Evolutionary conservation across 2,329 filamentous ascomycete species (phyloP).

Genomic region (Polytolypa hystricis): DNA sequence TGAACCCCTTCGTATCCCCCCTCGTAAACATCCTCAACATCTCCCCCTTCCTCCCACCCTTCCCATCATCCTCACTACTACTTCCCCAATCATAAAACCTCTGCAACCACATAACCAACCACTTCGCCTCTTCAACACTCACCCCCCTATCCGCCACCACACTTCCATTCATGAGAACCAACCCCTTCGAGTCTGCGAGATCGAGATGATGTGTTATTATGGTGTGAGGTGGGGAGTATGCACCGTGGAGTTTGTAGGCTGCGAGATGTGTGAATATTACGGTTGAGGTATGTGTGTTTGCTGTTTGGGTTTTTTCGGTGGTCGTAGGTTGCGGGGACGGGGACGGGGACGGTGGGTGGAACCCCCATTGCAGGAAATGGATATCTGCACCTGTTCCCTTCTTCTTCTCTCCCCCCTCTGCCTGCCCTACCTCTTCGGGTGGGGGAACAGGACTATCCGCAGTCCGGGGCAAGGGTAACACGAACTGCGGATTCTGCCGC

Average conservation of each 20-base stretch:
- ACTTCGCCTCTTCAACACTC: conserved; percentile 69
- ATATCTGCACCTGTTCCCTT: conserved; percentile 56
- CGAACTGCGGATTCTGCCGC: conserved; percentile 70
- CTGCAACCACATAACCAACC: conserved; percentile 85
- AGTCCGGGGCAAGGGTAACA: conserved; percentile 62
- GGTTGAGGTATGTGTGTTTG: conserved; percentile 50
- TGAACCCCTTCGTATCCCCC: conserved; percentile 64
- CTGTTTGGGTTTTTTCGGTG: conserved; percentile 24
- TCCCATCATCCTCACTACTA: conserved; percentile 46
- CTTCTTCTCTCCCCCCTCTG: conserved; percentile 12
- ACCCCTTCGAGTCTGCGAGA: conserved; percentile 57
- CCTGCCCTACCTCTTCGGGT: conserved; percentile 16
- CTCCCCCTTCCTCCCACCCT: conserved; percentile 50
- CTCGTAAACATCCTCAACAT: conserved; percentile 71
- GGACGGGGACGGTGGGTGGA: conserved; percentile 53
- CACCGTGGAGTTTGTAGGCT: conserved; percentile 81
- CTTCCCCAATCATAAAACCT: conserved; percentile 69
- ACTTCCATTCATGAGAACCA: conserved; percentile 78
- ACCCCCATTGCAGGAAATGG: conserved; percentile 94
- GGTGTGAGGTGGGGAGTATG: conserved; percentile 85
- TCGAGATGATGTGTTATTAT: conserved; percentile 88
- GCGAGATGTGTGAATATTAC: conserved; percentile 91
- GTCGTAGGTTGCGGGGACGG: conserved; percentile 13
- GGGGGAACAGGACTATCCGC: conserved; percentile 14
- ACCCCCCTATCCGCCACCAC: conserved; percentile 69